Percentiles rank a stretch among this genome's conserved stretches.
These are phyloP conservation scores for Eucalyptus regnans DNA, from an alignment of 345 rosid genomes.

Conservation along the genomic window DNA sequence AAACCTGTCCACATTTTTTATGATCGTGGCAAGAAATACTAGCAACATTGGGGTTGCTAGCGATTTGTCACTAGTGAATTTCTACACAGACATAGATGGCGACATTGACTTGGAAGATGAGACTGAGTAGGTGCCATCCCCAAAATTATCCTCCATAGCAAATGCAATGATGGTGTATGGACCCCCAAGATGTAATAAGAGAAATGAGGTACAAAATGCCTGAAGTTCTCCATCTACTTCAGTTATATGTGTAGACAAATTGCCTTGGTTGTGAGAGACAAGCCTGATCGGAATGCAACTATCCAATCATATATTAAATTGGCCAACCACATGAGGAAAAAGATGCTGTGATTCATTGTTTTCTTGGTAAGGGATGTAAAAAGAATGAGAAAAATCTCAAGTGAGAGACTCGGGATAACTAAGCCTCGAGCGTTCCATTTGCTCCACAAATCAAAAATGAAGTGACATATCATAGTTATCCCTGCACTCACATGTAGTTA, in stretches of 20 bases:
- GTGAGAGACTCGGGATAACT: rapidly evolving
- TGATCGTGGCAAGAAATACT: background rate
- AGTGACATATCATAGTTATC: background rate
- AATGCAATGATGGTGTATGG: background rate
- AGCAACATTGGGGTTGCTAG: background rate
- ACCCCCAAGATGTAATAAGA: background rate
- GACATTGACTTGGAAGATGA: background rate
- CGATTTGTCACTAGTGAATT: background rate
- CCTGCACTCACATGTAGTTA: too few species aligned
- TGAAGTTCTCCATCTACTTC: background rate
- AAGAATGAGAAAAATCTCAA: background rate
- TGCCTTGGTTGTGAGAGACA: background rate
- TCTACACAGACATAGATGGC: background rate
- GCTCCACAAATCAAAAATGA: background rate
- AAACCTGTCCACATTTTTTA: background rate
- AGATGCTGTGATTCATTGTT: rapidly evolving
- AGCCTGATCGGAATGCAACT: background rate
- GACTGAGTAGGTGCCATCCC: background rate
- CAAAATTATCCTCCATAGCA: background rate
- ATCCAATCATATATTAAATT: background rate
- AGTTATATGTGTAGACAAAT: rapidly evolving
- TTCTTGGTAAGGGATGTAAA: background rate
- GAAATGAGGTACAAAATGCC: background rate
- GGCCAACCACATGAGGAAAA: background rate
- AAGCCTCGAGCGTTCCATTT: background rate